Base-by-base conservation (phyloP, 768 basidiomycete genomes). In the Collybiopsis confluens region DNA sequence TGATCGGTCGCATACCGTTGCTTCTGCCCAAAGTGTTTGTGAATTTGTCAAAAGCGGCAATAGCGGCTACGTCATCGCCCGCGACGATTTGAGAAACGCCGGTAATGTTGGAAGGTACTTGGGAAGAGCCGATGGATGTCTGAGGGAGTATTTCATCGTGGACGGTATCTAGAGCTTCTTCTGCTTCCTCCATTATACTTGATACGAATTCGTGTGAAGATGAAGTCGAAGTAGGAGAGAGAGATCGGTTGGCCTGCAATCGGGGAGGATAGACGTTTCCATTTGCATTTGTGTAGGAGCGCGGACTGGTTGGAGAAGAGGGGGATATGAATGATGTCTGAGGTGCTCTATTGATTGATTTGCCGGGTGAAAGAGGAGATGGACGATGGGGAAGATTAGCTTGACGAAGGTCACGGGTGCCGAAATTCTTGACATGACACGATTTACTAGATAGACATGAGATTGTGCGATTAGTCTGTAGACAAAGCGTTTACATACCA, bases 361-460 rank as follows among this genome's bases (percentile, higher is more conserved):
- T 46, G 1, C 42, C 63, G 45, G 73, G 61, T 9, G 67, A 56
- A 5, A 65, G 56, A 13, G 59, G 63, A n/a, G 70, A 68, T 36
- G 72, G 59, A 38, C 52, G 52, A 71, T 57, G 64, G 61, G 86
- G 82, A 9, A 88, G 79, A 63, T 88, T 88, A 52, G 83, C 85
- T 51, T 84, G 81, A 47, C 88, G 80, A 28, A 90, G 76, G 62
- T 88, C 82, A 50, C 79, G 77, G 8, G 86, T 90, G 20, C 89
- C 91, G 60, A 92, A 94, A 58, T 74, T 80, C 74, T 84, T 88
- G 49, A 82, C 64, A 64, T 95, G 90, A 62, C 92, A 95, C 44
- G 75, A 72, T 76, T 92, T 93, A 72, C 92, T 94, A 67, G 53
- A 55, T 8, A 30, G 20, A 24, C 13, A 53, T 23, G 50, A 42